These are phyloP conservation scores for Lipomyces yarrowii DNA, from an alignment of 1,139 yeast genomes.

Conservation along the genomic window DNA sequence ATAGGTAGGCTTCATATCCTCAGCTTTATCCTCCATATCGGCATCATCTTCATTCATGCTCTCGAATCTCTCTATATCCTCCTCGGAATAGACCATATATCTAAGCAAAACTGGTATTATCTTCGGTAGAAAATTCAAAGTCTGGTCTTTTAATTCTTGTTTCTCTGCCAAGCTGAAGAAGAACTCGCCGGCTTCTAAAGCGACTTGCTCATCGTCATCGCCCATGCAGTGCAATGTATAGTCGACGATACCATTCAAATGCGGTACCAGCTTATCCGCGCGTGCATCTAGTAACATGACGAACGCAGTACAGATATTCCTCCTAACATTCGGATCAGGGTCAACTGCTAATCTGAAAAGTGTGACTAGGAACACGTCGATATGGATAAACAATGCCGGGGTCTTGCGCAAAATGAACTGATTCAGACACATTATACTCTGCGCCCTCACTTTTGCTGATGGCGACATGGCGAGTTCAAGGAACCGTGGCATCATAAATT, in stretches of 20 bases:
- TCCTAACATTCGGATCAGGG: slow-evolving; percentile 60
- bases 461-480: slow-evolving; percentile 50
- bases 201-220: slow-evolving; percentile 63
- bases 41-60: slow-evolving; percentile 60
- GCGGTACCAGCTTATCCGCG: slow-evolving; percentile 80
- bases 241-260: slow-evolving; percentile 79
- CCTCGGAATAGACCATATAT: slow-evolving; percentile 87
- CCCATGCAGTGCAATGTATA: slow-evolving; percentile 82
- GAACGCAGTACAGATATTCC: slow-evolving; percentile 79
- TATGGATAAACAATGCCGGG: slow-evolving; percentile 62
- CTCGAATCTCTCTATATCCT: slow-evolving; percentile 72
- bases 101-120: slow-evolving; percentile 75
- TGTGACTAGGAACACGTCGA: slow-evolving; percentile 66
- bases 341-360: slow-evolving; percentile 65
- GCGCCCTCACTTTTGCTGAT: slow-evolving; percentile 60
- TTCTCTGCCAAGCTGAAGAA: slow-evolving; percentile 75
- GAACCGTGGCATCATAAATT: slow-evolving; percentile 66
- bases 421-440: slow-evolving; percentile 71
- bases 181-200: slow-evolving; percentile 92
- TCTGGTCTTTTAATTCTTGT: slow-evolving; percentile 37
- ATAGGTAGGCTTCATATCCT: slow-evolving; percentile 80
- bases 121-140: slow-evolving; percentile 55
- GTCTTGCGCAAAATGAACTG: slow-evolving; percentile 72
- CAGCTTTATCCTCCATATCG: slow-evolving; percentile 81
- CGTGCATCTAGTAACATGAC: slow-evolving; percentile 71